Conservation (phyloP, 306 rosid species). For the Cicer cuneatum region DNA sequence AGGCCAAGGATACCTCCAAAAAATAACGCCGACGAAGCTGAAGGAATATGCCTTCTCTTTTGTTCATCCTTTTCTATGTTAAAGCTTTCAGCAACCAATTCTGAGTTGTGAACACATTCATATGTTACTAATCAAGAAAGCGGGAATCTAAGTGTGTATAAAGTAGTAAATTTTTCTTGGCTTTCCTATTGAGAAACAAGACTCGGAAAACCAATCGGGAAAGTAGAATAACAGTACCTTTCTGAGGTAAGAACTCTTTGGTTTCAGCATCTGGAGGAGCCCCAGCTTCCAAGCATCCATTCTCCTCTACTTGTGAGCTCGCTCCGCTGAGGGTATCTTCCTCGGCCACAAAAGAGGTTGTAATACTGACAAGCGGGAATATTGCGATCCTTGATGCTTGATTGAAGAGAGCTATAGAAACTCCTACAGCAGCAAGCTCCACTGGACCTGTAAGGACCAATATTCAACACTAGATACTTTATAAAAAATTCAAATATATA, state of each 20-base stretch:
- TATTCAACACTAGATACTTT: constrained; percentile 6
- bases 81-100: constrained; percentile 47
- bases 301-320: constrained; percentile 49
- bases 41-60: constrained; percentile 75
- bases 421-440: constrained; percentile 99
- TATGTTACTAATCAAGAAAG: constrained; percentile 47
- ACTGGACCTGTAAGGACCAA: constrained; percentile 66
- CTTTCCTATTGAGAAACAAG: constrained; percentile 20
- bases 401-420: constrained; percentile 92
- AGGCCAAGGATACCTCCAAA: constrained; percentile 86
- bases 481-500: constrained; percentile 28
- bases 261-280: constrained; percentile 53
- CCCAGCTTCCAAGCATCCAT: constrained; percentile 54
- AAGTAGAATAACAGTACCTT: constrained; percentile 50
- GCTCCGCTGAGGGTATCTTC: constrained; percentile 67
- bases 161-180: constrained; percentile 2
- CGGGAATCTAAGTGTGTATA: constrained; percentile 22
- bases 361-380: constrained; percentile 92
- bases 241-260: constrained; percentile 60
- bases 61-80: constrained; percentile 47
- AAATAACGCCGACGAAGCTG: constrained; percentile 90
- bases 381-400: constrained; percentile 90
- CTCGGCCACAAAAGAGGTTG: constrained; percentile 97
- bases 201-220: not conserved
- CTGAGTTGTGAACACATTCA: constrained; percentile 52